Evolutionary conservation across 305 asterid genomes (phyloP), one percentile per base, ranked within the genome.

Genomic region (Solanum hybrid): DNA sequence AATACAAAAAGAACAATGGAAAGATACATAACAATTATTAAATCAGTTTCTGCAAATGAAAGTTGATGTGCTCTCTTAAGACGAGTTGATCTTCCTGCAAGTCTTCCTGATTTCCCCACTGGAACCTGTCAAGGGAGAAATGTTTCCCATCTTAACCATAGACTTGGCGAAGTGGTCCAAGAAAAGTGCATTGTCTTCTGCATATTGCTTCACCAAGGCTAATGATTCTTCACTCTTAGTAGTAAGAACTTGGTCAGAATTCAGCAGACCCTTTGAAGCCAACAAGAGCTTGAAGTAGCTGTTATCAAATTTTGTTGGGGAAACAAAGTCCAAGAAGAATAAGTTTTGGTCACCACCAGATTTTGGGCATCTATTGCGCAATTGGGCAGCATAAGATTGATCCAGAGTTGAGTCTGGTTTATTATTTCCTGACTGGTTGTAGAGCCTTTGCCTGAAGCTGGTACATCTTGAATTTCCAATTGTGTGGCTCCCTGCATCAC

Each of bases 371-470:
- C 91, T 71, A 27, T 89, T 88, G 10, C 98, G 98, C 86, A 96
- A 87, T 90, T 92, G 90, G 34, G 93, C 90, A 2, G 98, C 97
- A 34, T 93, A 97, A 19, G 93, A 87, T 38, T 91, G 95, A 12
- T 97, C 98, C 37, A 97, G 88, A 4, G 95, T 93, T 86, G 11
- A 91, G 88, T 96, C 99, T 0, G 98, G 96, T 80, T 76, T 84
- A 12, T 94, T 90, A 78, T 94, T 96, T 88, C 98, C 98, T 12
- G 95, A 35, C 79, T 96, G 98, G 90, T 94, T 95, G 94, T 97
- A 97, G 34, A 97, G 95, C 95, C 99, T 97, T 86, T 97, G 98
- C 51, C 98, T 95, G 93, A 97, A 97, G 93, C 95, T 95, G 37
- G 90, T 90, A 42, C 99, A 97, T 80, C 99, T 94, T 79, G 99